Evolutionary conservation across 2,329 filamentous ascomycete genomes (phyloP).

Genomic region (Curvularia spicifera): DNA sequence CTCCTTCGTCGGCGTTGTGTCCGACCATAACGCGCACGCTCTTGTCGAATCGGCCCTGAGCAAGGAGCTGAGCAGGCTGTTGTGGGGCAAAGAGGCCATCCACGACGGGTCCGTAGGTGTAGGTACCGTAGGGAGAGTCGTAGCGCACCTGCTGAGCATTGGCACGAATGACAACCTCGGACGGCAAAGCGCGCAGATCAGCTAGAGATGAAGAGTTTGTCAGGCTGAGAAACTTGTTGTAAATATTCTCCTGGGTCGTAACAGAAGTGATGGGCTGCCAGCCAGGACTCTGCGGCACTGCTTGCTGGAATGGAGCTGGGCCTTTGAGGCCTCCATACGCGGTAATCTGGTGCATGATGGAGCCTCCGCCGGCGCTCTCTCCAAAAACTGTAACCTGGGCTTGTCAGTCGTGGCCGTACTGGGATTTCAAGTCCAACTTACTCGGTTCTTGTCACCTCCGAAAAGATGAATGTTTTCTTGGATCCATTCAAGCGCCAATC

Average conservation of each 20-base stretch:
- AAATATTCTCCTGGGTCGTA: slow-evolving; percentile 39
- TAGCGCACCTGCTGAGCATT: slow-evolving; percentile 42
- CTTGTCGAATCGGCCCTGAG: slow-evolving; percentile 48
- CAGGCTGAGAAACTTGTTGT: slow-evolving; percentile 39
- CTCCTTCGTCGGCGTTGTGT: slow-evolving; percentile 56
- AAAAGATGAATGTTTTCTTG: slow-evolving; percentile 50
- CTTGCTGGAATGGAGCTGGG: slow-evolving; percentile 47
- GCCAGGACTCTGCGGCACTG: slow-evolving; percentile 50
- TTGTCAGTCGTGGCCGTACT: background rate
- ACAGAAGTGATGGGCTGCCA: slow-evolving; percentile 43
- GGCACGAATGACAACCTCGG: slow-evolving; percentile 43
- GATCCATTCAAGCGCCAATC: slow-evolving; percentile 51
- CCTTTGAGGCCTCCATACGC: slow-evolving; percentile 51
- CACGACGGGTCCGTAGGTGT: slow-evolving; percentile 44
- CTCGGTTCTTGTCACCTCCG: slow-evolving; percentile 48
- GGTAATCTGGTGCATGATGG: slow-evolving; percentile 51
- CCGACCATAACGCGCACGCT: slow-evolving; percentile 46
- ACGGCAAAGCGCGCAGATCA: slow-evolving; percentile 42
- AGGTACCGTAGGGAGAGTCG: slow-evolving; percentile 44
- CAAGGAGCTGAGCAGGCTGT: slow-evolving; percentile 45
- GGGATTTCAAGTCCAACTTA: slow-evolving; percentile 15
- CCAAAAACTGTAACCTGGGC: slow-evolving; percentile 43
- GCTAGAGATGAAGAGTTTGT: slow-evolving; percentile 44
- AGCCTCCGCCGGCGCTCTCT: slow-evolving; percentile 48
- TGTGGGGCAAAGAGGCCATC: slow-evolving; percentile 44